A percentile compares a stretch with the other conserved stretches of the same genome.
Evolutionary conservation across 257 asterid species (phyloP).

Genomic region (Datura wrightii): DNA sequence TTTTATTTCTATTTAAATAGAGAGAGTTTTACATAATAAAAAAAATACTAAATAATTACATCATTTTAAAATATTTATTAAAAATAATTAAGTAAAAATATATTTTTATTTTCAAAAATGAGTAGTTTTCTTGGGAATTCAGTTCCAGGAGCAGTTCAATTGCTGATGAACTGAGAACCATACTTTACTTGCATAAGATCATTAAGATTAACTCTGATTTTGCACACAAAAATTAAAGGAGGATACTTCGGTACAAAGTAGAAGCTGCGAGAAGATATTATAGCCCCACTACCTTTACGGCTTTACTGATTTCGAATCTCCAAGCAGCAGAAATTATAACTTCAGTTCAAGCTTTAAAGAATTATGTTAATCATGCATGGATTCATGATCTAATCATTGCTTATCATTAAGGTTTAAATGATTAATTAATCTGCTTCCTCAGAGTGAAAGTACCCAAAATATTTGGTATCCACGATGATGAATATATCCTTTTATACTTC

Average conservation of each 20-base stretch:
- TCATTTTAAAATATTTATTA: too few relatives aligned
- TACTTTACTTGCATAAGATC: too few relatives aligned
- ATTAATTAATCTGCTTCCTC: not conserved
- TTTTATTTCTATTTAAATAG: too few relatives aligned
- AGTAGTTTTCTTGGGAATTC: too few relatives aligned
- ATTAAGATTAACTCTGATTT: too few relatives aligned
- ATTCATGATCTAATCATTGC: slow-evolving; percentile 37
- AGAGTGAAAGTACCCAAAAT: not conserved
- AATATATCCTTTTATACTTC: not conserved
- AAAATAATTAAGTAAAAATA: too few relatives aligned
- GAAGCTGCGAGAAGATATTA: slow-evolving; percentile 40
- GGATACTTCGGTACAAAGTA: not conserved
- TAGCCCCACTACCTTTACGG: slow-evolving; percentile 37
- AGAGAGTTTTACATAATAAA: too few relatives aligned
- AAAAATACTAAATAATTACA: too few relatives aligned
- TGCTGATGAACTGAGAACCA: too few relatives aligned
- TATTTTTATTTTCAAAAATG: too few relatives aligned
- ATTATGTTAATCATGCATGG: slow-evolving; percentile 14
- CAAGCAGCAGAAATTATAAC: slow-evolving; percentile 39
- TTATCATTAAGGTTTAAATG: slow-evolving; percentile 29
- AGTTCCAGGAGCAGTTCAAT: too few relatives aligned
- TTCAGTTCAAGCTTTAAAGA: slow-evolving; percentile 24
- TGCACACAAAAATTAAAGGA: not conserved
- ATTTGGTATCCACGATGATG: not conserved
- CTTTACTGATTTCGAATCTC: slow-evolving; percentile 19